Base-by-base conservation (phyloP, 768 basidiomycete genomes). In the Mycena olivaceomarginata region DNA sequence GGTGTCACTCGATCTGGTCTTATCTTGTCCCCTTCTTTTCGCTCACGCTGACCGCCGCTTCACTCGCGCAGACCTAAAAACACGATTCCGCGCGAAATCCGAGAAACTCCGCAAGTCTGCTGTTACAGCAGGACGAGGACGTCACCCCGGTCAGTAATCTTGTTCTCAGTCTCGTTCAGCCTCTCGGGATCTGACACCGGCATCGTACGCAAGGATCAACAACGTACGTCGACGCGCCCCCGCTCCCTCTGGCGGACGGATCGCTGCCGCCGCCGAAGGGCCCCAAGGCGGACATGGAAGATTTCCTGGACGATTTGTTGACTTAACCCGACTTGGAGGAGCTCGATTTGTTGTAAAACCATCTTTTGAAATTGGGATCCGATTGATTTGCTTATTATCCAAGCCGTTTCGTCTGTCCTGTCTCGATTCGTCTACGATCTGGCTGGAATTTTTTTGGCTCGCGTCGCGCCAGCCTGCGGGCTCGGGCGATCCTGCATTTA, bases 301-400 rank as follows among this genome's bases (percentile, higher is more conserved):
- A 92, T 57, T 95, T 94, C 80, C 84, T 95, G 40, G 94, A 95
- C 75, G 93, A 94, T 48, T 82, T 95, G 5, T 81, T 95, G 11
- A 83, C 83, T n/a, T 90, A 82, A 86, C 6, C 6, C 46, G 46
- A 48, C 46, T 48, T 4, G 1, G 46, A 16, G 12, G 46, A 48
- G 46, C 46, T 48, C 18, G 12, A 48, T 48, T 48, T 15, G 1
- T 48, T 48, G 16, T 48, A 31, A 31, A 31, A 31, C 31, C 31
- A 31, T 31, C 31, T 31, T 31, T 31, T 31, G 31, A 31, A 31
- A 31, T 4, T 31, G 31, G 31, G 31, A 16, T 48, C 16, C 46
- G 15, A 13, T 48, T 48, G 46, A 3, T 9, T 48, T 48, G 6
- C 46, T 18, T 13, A 16, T 18, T 18, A 31, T 18, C 6, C 7